phyloP scores from a whole-genome alignment of 108 stramenopile species.

The Fragilariopsis cylindrus region DNA sequence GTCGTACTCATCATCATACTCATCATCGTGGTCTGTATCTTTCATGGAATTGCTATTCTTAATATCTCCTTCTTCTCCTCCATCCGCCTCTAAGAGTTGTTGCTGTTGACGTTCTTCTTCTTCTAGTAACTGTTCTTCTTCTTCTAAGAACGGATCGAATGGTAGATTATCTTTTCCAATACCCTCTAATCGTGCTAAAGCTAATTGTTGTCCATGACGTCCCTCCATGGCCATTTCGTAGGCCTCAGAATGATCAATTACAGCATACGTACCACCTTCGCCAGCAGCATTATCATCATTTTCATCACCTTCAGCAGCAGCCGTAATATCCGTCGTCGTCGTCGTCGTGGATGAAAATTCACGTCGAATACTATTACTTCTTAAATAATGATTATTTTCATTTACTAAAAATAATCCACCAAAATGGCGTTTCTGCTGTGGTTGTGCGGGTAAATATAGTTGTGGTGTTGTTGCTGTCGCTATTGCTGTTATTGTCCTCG shows the following conservation, averaged over 20 bases:
- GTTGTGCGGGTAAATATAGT: too few species aligned
- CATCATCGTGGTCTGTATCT: conserved; percentile 22
- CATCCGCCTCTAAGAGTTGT: conserved; percentile 10
- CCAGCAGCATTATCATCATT: too few species aligned
- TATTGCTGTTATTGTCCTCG: too few species aligned
- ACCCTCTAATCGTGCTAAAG: conserved; percentile 65
- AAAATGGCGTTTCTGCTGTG: too few species aligned
- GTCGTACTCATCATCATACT: conserved; percentile 39
- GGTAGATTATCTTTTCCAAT: conserved; percentile 68
- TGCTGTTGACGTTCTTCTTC: conserved; percentile 24
- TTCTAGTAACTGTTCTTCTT: conserved; percentile 35
- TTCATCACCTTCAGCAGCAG: too few species aligned
- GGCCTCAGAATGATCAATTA: conserved; percentile 69
- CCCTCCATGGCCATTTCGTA: conserved; percentile 67
- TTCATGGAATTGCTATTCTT: conserved; percentile 32
- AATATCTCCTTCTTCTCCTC: conserved; percentile 20
- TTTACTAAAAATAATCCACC: too few species aligned
- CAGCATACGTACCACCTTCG: background rate
- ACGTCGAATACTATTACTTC: too few species aligned
- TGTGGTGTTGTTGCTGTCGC: too few species aligned
- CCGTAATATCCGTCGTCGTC: too few species aligned
- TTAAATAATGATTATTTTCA: too few species aligned
- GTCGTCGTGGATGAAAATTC: too few species aligned
- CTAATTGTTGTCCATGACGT: conserved; percentile 71
- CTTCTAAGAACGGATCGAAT: conserved; percentile 81